Percentiles rank a stretch among this genome's conserved stretches.
These are phyloP conservation scores for Chaetomiaceae sp. DNA, from an alignment of 2,329 filamentous ascomycete genomes.

Conservation along the genomic window DNA sequence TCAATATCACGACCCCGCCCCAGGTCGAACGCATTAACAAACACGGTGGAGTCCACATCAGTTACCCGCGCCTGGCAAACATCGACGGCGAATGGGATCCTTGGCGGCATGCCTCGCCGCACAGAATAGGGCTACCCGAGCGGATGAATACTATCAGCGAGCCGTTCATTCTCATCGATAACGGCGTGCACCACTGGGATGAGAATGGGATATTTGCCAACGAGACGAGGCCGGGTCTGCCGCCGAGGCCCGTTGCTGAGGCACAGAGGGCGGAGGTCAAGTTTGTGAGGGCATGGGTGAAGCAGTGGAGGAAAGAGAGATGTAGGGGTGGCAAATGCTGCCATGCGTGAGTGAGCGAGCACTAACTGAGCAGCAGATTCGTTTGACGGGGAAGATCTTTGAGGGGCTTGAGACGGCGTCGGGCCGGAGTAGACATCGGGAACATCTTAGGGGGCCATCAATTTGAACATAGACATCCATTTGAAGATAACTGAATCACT, in stretches of 20 bases:
- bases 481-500: not conserved
- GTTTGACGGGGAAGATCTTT: slow-evolving; percentile 10
- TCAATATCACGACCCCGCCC: slow-evolving; percentile 63
- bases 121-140: slow-evolving; percentile 56
- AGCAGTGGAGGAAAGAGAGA: slow-evolving; percentile 45
- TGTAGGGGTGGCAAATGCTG: slow-evolving; percentile 9
- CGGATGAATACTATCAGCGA: slow-evolving; percentile 58
- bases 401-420: no score
- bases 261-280: slow-evolving; percentile 54
- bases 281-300: slow-evolving; percentile 65
- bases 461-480: not conserved
- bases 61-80: slow-evolving; percentile 70
- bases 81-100: slow-evolving; percentile 76
- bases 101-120: slow-evolving; percentile 70
- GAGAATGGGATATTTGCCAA: slow-evolving; percentile 64
- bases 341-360: not conserved
- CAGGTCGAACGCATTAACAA: slow-evolving; percentile 67
- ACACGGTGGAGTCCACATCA: slow-evolving; percentile 68
- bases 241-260: slow-evolving; percentile 54
- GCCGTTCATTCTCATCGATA: slow-evolving; percentile 68
- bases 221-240: slow-evolving; percentile 54
- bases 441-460: not conserved
- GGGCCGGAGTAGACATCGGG: not conserved
- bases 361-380: slow-evolving; percentile 19
- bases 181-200: slow-evolving; percentile 80